Base-by-base conservation (phyloP, 352 stramenopile species). In the Phytopythium delawarense region DNA sequence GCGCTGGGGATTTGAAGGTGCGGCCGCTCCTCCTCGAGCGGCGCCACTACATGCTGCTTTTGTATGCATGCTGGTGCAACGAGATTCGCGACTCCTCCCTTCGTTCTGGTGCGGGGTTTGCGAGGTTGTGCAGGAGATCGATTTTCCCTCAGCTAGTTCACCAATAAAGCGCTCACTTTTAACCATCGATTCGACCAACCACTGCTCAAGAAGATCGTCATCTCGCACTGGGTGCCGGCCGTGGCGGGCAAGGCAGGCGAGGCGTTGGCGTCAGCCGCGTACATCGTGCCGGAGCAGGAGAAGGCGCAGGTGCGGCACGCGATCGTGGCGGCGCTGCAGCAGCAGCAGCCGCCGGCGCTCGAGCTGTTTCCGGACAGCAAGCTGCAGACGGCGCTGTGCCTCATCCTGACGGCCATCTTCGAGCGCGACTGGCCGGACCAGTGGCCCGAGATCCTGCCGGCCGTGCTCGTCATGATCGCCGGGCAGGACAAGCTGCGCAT, bases 381-480 rank as follows among this genome's bases (percentile, higher is more conserved):
- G 66, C 69, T 92, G 30, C 83, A 94, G 69, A 94, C 81, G 11
- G 86, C 83, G 45, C 64, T 92, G 46, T 91, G 81, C 52, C 80
- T 94, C 52, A 74, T 85, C 45, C 65, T 94, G 23, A 81, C 78
- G n/a, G 78, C 84, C 52, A 85, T 94, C 61, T 92, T 92, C 53
- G 83, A 94, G 67, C 82, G 80, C 59, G 86, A 94, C 60, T 92
- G 82, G 81, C 86, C 83, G 35, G 84, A 92, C 61, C 82, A 94
- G 67, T 94, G 86, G 86, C 63, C 71, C 16, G 83, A 91, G 48
- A 78, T 94, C 65, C 58, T 94, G 49, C 83, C 86, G 2, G 67
- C 76, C 2, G 62, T 92, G 11, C 66, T 92, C 54, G 63, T 67
- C 48, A 81, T 94, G 54, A 76, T 92, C 50, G 66, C 78, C 0